Evolutionary conservation across 2,329 filamentous ascomycete species (phyloP).

Genomic region (Aureobasidium sp.): DNA sequence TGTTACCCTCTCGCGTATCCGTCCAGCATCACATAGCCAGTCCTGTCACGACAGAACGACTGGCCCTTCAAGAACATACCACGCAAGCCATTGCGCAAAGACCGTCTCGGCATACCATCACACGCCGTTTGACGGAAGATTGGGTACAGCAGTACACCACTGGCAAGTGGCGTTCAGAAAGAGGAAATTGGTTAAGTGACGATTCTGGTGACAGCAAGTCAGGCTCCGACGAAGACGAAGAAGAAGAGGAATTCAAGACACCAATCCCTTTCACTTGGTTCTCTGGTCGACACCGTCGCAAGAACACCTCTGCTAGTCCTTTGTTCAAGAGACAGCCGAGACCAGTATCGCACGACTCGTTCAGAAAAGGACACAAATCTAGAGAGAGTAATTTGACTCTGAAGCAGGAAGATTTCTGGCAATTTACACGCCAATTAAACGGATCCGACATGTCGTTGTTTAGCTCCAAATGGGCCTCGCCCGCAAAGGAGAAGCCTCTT

Average conservation of each 20-base stretch:
- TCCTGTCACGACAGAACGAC: constrained; percentile 11
- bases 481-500: constrained; percentile 12
- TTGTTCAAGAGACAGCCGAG: neutral
- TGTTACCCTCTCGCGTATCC: constrained; percentile 27
- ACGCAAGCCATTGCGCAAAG: neutral
- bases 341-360: constrained; percentile 10
- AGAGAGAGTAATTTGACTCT: constrained; percentile 41
- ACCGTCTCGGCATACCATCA: constrained; percentile 27
- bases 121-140: constrained; percentile 63
- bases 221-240: constrained; percentile 27
- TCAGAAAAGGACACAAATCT: constrained; percentile 32
- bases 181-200: constrained; percentile 79
- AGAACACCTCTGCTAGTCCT: constrained; percentile 13
- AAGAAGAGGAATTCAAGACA: constrained; percentile 31
- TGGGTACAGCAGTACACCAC: constrained; percentile 71
- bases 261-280: constrained; percentile 19
- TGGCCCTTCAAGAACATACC: constrained; percentile 1
- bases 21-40: constrained; percentile 14
- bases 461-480: constrained; percentile 4
- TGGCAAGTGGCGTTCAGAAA: constrained; percentile 60
- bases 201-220: constrained; percentile 55
- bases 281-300: constrained; percentile 17
- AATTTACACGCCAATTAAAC: constrained; percentile 22
- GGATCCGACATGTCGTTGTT: constrained; percentile 14
- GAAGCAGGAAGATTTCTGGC: constrained; percentile 46